Percentiles rank a stretch among this genome's conserved stretches.
These are phyloP conservation scores for Fusarium kyushuense DNA, from an alignment of 2,329 filamentous ascomycete genomes.

Conservation along the genomic window DNA sequence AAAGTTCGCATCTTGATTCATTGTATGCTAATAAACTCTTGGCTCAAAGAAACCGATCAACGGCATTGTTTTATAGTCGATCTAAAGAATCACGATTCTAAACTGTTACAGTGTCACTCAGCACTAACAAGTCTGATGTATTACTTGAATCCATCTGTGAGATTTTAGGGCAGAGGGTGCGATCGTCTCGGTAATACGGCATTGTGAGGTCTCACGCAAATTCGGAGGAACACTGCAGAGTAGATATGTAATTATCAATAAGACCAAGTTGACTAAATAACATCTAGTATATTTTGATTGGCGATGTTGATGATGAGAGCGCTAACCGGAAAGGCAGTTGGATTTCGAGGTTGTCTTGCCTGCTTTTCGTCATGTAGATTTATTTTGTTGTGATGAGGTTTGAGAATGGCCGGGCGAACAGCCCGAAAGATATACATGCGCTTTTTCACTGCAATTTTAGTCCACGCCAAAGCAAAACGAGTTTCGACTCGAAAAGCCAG, in stretches of 20 bases:
- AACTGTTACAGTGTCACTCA: background rate
- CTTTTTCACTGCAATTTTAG: slow-evolving; percentile 4
- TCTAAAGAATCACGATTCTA: no score
- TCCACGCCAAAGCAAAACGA: background rate
- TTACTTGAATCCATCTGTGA: background rate
- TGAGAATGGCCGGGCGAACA: background rate
- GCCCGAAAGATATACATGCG: background rate
- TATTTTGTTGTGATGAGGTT: background rate
- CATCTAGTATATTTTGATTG: background rate
- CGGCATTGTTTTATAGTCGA: background rate
- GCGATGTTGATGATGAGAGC: background rate
- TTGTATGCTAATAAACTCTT: background rate
- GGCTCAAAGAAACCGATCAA: fast-evolving
- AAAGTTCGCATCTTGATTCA: background rate
- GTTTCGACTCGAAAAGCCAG: background rate
- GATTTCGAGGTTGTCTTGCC: background rate
- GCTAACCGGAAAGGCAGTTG: background rate
- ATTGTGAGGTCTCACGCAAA: background rate
- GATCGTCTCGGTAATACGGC: slow-evolving; percentile 1
- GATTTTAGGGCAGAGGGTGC: background rate
- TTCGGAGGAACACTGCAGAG: background rate
- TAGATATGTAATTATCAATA: no score
- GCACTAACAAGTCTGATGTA: background rate
- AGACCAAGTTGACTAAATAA: no score
- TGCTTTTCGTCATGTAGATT: background rate